These are phyloP conservation scores for Penicillium sp. DNA, from an alignment of 2,329 filamentous ascomycete species.

Conservation along the genomic window DNA sequence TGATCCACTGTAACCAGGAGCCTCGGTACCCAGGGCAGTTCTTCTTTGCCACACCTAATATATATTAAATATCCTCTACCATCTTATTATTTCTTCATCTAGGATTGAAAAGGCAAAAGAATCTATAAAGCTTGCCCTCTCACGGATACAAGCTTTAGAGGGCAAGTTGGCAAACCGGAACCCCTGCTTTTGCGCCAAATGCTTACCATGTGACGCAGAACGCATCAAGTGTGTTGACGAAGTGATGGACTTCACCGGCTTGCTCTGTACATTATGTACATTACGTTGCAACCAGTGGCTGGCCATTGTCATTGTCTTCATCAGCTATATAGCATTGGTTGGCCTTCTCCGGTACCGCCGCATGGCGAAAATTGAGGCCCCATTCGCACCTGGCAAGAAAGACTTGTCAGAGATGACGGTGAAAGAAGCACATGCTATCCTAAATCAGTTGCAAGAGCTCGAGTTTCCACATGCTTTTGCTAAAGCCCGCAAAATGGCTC, in stretches of 20 bases:
- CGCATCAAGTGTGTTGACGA: background rate
- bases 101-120: no score
- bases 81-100: background rate
- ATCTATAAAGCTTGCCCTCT: background rate
- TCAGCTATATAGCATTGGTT: background rate
- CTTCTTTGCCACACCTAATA: background rate
- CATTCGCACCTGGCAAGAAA: conserved; percentile 1
- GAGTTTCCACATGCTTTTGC: conserved; percentile 31
- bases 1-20: background rate
- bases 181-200: background rate
- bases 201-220: background rate
- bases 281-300: background rate
- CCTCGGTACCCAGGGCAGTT: background rate
- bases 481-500: conserved; percentile 24
- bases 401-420: conserved; percentile 30
- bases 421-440: conserved; percentile 28
- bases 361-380: background rate
- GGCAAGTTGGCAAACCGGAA: background rate
- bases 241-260: background rate
- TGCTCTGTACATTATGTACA: background rate
- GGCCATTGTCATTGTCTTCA: background rate
- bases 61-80: background rate
- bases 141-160: background rate
- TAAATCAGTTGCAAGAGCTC: conserved; percentile 27
- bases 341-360: background rate